Evolutionary conservation across 257 asterid species (phyloP).

Genomic region (Hygrophila difformis): DNA sequence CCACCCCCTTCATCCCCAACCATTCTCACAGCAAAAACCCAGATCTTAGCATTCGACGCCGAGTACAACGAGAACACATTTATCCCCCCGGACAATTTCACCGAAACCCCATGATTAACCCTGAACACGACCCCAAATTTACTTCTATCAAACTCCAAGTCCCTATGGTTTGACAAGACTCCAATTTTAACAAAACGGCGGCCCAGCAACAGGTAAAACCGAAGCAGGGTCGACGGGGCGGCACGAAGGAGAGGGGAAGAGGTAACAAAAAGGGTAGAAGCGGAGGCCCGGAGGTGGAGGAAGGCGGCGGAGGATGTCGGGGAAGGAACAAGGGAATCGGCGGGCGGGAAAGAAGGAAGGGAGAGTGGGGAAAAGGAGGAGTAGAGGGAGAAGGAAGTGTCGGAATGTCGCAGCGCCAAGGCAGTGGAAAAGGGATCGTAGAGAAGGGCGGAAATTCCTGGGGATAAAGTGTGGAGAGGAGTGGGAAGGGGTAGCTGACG

Average conservation of each 20-base stretch:
- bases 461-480: conserved; percentile 31
- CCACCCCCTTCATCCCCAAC: conserved; percentile 28
- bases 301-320: conserved; percentile 50
- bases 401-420: conserved; percentile 63
- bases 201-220: conserved; percentile 38
- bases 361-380: conserved; percentile 38
- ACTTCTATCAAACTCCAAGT: conserved; percentile 37
- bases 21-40: conserved; percentile 61
- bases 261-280: conserved; percentile 33
- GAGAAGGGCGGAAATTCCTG: conserved; percentile 40
- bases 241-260: conserved; percentile 51
- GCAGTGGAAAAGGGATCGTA: conserved; percentile 43
- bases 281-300: conserved; percentile 31
- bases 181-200: conserved; percentile 28
- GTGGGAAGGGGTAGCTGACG: conserved; percentile 49
- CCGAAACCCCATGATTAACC: conserved; percentile 61
- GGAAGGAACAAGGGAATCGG: conserved; percentile 26
- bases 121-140: conserved; percentile 42
- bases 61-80: conserved; percentile 60
- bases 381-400: conserved; percentile 67
- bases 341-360: conserved; percentile 23
- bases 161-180: conserved; percentile 44
- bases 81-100: conserved; percentile 50
- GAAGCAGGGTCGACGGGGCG: conserved; percentile 36
- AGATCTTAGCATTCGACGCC: conserved; percentile 53